A percentile compares a stretch with the other conserved stretches of the same genome.
These are phyloP conservation scores for Zelopaecilomyces penicillatus DNA, from an alignment of 2,329 filamentous ascomycete genomes.

Conservation along the genomic window DNA sequence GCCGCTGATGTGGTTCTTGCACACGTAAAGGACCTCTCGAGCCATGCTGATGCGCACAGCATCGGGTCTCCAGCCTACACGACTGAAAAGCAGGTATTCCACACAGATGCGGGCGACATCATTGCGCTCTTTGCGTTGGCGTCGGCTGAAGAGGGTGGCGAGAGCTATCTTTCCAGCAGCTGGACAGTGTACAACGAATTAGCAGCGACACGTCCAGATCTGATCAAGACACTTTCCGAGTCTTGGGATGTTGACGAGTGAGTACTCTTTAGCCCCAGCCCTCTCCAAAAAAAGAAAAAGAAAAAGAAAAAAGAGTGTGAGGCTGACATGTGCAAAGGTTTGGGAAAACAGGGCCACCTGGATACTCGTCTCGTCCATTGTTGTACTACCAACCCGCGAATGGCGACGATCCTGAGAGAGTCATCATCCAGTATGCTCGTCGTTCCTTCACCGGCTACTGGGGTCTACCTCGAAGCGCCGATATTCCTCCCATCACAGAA, in stretches of 20 bases:
- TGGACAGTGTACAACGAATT: constrained; percentile 57
- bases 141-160: constrained; percentile 43
- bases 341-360: no score
- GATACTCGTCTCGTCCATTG: constrained; percentile 33
- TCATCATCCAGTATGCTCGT: constrained; percentile 53
- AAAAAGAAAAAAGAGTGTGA: background rate
- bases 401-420: constrained; percentile 36
- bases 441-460: constrained; percentile 51
- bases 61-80: constrained; percentile 54
- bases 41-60: constrained; percentile 17
- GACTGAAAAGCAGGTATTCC: constrained; percentile 53
- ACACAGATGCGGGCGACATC: constrained; percentile 53
- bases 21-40: constrained; percentile 54
- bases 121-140: constrained; percentile 49
- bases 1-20: constrained; percentile 44
- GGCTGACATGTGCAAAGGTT: no score
- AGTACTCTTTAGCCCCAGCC: constrained; percentile 9
- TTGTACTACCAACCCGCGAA: constrained; percentile 47
- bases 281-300: background rate
- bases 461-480: constrained; percentile 40
- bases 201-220: constrained; percentile 47
- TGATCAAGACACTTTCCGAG: constrained; percentile 47
- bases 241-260: constrained; percentile 39
- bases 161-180: constrained; percentile 49
- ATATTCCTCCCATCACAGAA: constrained; percentile 49